These are phyloP conservation scores for Microsporum canis DNA, from an alignment of 2,329 filamentous ascomycete genomes.

Conservation along the genomic window DNA sequence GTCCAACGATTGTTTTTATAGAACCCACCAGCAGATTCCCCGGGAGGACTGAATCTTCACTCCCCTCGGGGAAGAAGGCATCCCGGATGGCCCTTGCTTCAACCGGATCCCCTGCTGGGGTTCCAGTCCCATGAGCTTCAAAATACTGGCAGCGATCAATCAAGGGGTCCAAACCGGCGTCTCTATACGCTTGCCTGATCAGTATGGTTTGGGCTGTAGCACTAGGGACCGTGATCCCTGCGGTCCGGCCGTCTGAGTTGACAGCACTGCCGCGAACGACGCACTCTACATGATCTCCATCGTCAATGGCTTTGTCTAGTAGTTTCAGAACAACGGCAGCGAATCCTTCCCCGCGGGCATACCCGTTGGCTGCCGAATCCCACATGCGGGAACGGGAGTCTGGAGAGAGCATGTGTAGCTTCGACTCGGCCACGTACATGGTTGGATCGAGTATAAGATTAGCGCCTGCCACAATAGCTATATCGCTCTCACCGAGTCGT, in stretches of 20 bases:
- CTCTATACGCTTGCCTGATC: constrained; percentile 24
- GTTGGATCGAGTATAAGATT: not conserved
- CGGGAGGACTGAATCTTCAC: not conserved
- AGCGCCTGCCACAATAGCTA: not conserved
- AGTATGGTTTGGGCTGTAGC: constrained; percentile 17
- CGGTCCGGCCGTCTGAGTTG: constrained; percentile 22
- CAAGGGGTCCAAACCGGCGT: constrained; percentile 17
- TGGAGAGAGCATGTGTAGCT: constrained; percentile 29
- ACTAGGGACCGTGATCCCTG: constrained; percentile 17
- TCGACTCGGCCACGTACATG: constrained; percentile 17
- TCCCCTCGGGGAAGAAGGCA: constrained; percentile 7
- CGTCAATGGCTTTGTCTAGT: constrained; percentile 22
- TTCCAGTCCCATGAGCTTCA: constrained; percentile 29
- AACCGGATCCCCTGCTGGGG: constrained; percentile 20
- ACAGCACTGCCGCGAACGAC: constrained; percentile 23
- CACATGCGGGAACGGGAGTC: constrained; percentile 25
- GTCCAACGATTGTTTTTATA: constrained; percentile 21
- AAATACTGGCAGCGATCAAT: not conserved
- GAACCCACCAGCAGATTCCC: constrained; percentile 17
- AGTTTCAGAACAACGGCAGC: constrained; percentile 24
- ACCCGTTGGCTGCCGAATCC: constrained; percentile 24
- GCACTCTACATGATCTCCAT: constrained; percentile 25
- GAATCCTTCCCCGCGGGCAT: constrained; percentile 28
- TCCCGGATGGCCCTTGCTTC: constrained; percentile 14
- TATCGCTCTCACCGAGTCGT: constrained; percentile 12